Evolutionary conservation across 2,329 filamentous ascomycete genomes (phyloP).

Genomic region (Claviceps capensis): DNA sequence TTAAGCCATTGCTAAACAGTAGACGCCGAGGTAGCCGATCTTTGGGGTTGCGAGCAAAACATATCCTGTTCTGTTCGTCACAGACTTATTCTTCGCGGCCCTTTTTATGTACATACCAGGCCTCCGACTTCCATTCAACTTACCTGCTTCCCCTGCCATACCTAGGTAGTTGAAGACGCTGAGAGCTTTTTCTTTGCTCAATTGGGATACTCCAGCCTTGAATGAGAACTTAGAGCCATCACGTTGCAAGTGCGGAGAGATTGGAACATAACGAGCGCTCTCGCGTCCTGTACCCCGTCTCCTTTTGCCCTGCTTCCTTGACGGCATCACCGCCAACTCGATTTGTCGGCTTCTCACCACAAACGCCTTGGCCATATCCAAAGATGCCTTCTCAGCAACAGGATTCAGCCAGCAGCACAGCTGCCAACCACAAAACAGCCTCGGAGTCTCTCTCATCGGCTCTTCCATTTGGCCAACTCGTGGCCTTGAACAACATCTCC

Average conservation of each 20-base stretch:
- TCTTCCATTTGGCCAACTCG: constrained; percentile 42
- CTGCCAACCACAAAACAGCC: constrained; percentile 12
- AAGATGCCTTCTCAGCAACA: constrained; percentile 24
- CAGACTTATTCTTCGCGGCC: background rate
- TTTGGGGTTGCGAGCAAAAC: background rate
- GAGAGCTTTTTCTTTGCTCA: background rate
- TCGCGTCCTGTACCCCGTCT: background rate
- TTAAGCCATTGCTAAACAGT: background rate
- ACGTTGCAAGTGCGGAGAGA: background rate
- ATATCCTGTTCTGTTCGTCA: background rate
- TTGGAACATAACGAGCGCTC: background rate
- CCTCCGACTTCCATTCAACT: background rate
- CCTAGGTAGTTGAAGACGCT: background rate
- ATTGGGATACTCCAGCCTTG: background rate
- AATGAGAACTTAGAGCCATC: background rate
- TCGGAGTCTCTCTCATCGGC: constrained; percentile 34
- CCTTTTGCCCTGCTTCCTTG: background rate
- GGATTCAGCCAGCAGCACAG: constrained; percentile 22
- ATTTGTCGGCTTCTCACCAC: background rate
- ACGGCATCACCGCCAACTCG: background rate
- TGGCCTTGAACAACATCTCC: constrained; percentile 48
- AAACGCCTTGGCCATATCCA: background rate
- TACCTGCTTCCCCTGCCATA: background rate
- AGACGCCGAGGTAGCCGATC: background rate
- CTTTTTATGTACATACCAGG: background rate